Base-by-base conservation (phyloP, 345 rosid species). In the Syzygium oleosum region DNA sequence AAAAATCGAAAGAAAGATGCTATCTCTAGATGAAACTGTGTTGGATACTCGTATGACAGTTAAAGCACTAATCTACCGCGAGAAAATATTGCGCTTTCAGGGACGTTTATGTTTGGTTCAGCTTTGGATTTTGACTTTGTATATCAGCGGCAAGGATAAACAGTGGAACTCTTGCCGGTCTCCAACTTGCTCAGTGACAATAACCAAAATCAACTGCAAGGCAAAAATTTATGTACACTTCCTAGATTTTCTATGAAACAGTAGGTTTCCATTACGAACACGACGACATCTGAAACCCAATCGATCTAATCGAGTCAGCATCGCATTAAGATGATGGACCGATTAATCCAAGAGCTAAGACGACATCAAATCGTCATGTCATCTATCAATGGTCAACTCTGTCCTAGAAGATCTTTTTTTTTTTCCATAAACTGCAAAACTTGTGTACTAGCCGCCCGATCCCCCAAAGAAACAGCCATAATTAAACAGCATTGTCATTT, bases 351-450 rank as follows among this genome's bases (percentile, higher is more conserved):
- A 14, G 38, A 38, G 73, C 34, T 61, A 3, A 29, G 77, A 65
- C 11, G 21, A 15, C 22, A 29, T 29, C 1, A 0, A 15, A 29
- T 3, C 4, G 0, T 63, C 21, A 9, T 29, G 41, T 3, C 41
- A 7, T 63, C 9, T 14, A 29, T 63, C 21, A 3, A 2, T n/a
- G 17, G 19, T 63, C 77, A 63, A 63, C 5, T 63, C 77, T 63
- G 21, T 29, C 77, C 77, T 6, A 63, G 29, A 9, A 63, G 38
- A 63, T 63, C 14, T 63, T 7, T 22, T 21, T 7, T 22, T 21
- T 63, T 63, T 11, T 56, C n/a, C 61, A 51, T 51, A 51, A 49
- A 49, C 1, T 51, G 52, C 14, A 51, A 51, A 51, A 51, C 52
- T 11, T 51, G 52, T 51, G 11, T 51, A 51, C 52, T 51, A 51